Evolutionary conservation across 108 stramenopile species (phyloP).

Genomic region (Cyclotella kingstonii): DNA sequence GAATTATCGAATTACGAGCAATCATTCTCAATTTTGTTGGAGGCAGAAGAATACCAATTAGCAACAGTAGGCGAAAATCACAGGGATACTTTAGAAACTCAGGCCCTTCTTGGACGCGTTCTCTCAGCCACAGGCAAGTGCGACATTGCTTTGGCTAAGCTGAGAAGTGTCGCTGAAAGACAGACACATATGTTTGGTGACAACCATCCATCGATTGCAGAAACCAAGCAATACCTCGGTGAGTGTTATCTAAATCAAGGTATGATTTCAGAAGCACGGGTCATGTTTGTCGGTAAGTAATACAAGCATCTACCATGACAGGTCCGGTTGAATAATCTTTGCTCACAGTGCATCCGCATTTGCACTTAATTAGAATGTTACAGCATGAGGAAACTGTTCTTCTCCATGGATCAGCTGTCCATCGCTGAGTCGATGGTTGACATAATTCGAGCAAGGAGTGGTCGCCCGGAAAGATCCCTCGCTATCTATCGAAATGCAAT

Average conservation of each 20-base stretch:
- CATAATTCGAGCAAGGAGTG: slow-evolving; percentile 33
- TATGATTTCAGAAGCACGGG: slow-evolving; percentile 44
- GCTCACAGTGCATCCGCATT: too few species aligned
- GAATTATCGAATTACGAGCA: slow-evolving; percentile 52
- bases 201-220: slow-evolving; percentile 62
- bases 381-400: slow-evolving; percentile 66
- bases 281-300: slow-evolving; percentile 34
- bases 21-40: slow-evolving; percentile 49
- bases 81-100: slow-evolving; percentile 64
- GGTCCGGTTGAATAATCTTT: too few species aligned
- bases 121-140: slow-evolving; percentile 45
- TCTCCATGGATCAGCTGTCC: slow-evolving; percentile 53
- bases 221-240: slow-evolving; percentile 62
- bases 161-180: slow-evolving; percentile 41
- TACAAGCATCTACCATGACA: too few species aligned
- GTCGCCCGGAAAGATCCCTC: slow-evolving; percentile 51
- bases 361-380: slow-evolving; percentile 48
- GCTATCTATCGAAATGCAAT: slow-evolving; percentile 65
- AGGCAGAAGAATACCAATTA: slow-evolving; percentile 54
- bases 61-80: slow-evolving; percentile 49
- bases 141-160: slow-evolving; percentile 50
- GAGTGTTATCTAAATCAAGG: slow-evolving; percentile 56
- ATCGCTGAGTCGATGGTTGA: slow-evolving; percentile 41
- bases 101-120: slow-evolving; percentile 57
- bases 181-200: slow-evolving; percentile 56